phyloP scores from a whole-genome alignment of 1,284 basidiomycete species.

The Ustilago loliicola region DNA sequence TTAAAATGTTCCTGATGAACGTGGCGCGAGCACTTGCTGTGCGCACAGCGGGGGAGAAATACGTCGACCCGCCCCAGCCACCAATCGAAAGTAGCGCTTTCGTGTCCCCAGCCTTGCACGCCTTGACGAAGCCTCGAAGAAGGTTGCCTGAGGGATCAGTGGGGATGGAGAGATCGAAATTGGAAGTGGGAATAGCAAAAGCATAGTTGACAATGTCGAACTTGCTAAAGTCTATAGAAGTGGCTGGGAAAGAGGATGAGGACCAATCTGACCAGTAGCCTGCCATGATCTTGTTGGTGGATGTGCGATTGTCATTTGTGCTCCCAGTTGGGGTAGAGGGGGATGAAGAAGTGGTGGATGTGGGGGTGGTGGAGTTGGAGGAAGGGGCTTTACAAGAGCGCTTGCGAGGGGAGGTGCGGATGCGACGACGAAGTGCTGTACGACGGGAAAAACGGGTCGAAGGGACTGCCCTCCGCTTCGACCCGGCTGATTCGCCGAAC shows the following conservation, averaged over 20 bases:
- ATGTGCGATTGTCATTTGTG: conserved; percentile 11
- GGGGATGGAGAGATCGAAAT: conserved; percentile 45
- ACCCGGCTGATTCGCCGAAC: conserved; percentile 8
- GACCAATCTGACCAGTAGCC: conserved; percentile 64
- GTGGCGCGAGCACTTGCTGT: conserved; percentile 31
- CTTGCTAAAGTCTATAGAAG: conserved; percentile 53
- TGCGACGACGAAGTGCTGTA: neutral
- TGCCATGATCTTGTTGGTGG: conserved; percentile 45
- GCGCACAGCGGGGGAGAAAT: conserved; percentile 56
- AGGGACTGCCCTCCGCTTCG: conserved; percentile 53
- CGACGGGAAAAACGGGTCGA: conserved; percentile 23
- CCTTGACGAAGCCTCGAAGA: conserved; percentile 47
- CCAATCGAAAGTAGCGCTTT: conserved; percentile 60
- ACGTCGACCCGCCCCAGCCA: conserved; percentile 56
- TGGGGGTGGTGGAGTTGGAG: conserved; percentile 8
- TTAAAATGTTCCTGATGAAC: conserved; percentile 61
- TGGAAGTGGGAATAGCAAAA: conserved; percentile 56
- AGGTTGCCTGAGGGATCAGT: conserved; percentile 29
- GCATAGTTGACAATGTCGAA: conserved; percentile 64
- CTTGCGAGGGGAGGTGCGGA: conserved; percentile 13
- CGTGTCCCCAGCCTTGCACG: conserved; percentile 43
- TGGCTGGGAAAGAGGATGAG: conserved; percentile 35
- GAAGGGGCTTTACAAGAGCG: conserved; percentile 27
- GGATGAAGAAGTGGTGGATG: conserved; percentile 7
- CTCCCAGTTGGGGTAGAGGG: neutral